These are phyloP conservation scores for Salpingoeca rosetta DNA, from an alignment of 78 protist genomes.

Conservation along the genomic window DNA sequence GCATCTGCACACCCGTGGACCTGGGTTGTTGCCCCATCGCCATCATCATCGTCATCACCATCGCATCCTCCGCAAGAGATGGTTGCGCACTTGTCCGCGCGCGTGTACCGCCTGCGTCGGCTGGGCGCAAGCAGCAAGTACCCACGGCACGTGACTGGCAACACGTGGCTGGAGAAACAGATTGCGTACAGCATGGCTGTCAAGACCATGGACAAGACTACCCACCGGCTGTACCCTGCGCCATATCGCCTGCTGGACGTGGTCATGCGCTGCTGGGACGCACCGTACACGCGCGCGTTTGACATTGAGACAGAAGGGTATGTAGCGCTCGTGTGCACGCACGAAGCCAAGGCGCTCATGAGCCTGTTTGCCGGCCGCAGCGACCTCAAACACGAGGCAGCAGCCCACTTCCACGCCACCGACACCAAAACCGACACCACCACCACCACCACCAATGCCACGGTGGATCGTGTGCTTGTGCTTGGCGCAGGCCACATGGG, in stretches of 20 bases:
- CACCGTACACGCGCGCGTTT: slow-evolving; percentile 1
- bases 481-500: slow-evolving; percentile 85
- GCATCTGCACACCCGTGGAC: slow-evolving; percentile 44
- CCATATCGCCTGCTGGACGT: slow-evolving; percentile 45
- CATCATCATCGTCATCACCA: no score
- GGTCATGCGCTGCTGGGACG: neutral
- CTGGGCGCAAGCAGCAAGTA: neutral
- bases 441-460: neutral
- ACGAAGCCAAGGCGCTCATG: neutral
- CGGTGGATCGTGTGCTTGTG: slow-evolving; percentile 32
- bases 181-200: neutral
- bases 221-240: slow-evolving; percentile 51
- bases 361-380: slow-evolving; percentile 1
- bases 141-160: neutral
- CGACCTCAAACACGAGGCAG: slow-evolving; percentile 26
- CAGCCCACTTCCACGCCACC: slow-evolving; percentile 4
- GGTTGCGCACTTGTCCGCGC: no score
- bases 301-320: slow-evolving; percentile 42
- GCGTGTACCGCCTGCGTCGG: neutral
- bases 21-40: slow-evolving; percentile 12
- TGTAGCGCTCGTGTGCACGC: slow-evolving; percentile 31
- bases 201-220: slow-evolving; percentile 9
- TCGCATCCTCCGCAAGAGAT: no score
- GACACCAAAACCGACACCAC: neutral
- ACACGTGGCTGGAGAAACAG: neutral